A percentile compares a stretch with the other conserved stretches of the same genome.
phyloP scores from a whole-genome alignment of 345 rosid species.

The Lepidium aucheri region DNA sequence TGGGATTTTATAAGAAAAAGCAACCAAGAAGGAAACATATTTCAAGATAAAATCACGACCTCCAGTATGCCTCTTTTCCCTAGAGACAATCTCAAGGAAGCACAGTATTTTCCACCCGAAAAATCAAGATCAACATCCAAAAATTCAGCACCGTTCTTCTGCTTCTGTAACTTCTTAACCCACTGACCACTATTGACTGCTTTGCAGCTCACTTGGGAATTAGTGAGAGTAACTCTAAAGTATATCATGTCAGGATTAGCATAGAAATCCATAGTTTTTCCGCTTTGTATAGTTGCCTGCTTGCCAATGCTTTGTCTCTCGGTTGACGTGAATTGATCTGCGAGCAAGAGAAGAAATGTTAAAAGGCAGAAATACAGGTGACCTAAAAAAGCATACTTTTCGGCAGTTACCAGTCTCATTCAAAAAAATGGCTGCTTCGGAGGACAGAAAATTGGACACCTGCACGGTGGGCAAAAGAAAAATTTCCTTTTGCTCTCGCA shows the following conservation, averaged over 20 bases:
- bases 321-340: constrained; percentile 37
- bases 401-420: constrained; percentile 58
- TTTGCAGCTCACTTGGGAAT: constrained; percentile 59
- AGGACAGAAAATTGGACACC: constrained; percentile 64
- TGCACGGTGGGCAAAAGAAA: constrained; percentile 82
- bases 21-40: constrained; percentile 16
- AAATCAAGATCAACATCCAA: constrained; percentile 83
- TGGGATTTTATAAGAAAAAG: background rate
- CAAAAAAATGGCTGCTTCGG: constrained; percentile 59
- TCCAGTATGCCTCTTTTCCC: constrained; percentile 78
- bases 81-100: constrained; percentile 71
- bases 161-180: constrained; percentile 69
- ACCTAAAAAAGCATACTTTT: constrained; percentile 16
- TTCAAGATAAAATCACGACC: constrained; percentile 40
- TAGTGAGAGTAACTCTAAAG: constrained; percentile 56
- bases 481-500: constrained; percentile 82
- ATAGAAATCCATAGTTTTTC: constrained; percentile 73
- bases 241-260: constrained; percentile 65
- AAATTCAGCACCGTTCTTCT: constrained; percentile 39
- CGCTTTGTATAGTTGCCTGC: constrained; percentile 61
- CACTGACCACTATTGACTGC: constrained; percentile 80
- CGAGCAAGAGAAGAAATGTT: constrained; percentile 32
- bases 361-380: background rate
- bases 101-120: constrained; percentile 68
- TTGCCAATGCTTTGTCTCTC: constrained; percentile 48